Evolutionary conservation across 2,329 filamentous ascomycete species (phyloP).

Genomic region (Aspergillus sp.): DNA sequence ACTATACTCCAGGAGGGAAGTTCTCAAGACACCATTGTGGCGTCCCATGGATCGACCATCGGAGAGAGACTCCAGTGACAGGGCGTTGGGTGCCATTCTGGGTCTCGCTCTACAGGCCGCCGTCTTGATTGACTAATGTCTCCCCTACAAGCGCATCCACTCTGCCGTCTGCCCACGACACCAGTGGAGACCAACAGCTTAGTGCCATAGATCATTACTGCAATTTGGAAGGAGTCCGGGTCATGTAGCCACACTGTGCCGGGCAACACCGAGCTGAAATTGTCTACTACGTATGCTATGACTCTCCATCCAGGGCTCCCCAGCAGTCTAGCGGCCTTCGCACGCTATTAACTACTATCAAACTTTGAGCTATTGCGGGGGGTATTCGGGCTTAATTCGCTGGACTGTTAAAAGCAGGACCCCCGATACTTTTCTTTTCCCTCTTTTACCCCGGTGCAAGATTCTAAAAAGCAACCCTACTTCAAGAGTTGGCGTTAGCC

Average conservation of each 20-base stretch:
- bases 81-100: constrained; percentile 6
- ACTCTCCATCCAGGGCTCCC: background rate
- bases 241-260: background rate
- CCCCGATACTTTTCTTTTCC: background rate
- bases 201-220: constrained; percentile 10
- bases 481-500: background rate
- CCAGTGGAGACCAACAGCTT: constrained; percentile 6
- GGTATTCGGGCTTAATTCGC: background rate
- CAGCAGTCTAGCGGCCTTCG: background rate
- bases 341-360: constrained; percentile 18
- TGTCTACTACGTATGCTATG: background rate
- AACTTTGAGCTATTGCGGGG: constrained; percentile 15
- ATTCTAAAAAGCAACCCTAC: background rate
- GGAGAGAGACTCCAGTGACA: constrained; percentile 5
- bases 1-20: constrained; percentile 16
- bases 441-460: background rate
- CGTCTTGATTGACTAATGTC: constrained; percentile 6
- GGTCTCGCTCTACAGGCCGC: background rate
- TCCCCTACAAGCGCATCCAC: constrained; percentile 1
- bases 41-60: constrained; percentile 15
- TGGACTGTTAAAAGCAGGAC: constrained; percentile 1
- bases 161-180: constrained; percentile 8
- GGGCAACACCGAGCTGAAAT: constrained; percentile 3
- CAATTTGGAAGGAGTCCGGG: constrained; percentile 3
- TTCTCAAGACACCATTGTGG: constrained; percentile 12